Base-by-base conservation (phyloP, 495 filamentous ascomycete species). In the Aspergillus haitiensis region DNA sequence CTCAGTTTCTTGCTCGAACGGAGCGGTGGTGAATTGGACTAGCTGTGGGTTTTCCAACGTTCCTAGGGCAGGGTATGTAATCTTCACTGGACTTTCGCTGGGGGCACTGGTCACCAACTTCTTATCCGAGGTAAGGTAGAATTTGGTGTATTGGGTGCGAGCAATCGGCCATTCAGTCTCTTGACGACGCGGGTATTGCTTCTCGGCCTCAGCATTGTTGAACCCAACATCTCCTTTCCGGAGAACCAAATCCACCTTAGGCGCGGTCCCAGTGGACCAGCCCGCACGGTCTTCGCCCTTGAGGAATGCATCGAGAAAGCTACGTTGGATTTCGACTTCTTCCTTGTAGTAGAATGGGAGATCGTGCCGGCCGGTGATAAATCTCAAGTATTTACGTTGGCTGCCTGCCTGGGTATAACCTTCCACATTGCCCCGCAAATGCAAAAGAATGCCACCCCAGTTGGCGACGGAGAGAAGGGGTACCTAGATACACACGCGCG, bases 271-370 rank as follows among this genome's bases (percentile, higher is more conserved):
- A 76, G 68, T 74, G 4, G 68, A 68, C 87, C 87, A 90, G 2
- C 86, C 86, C 0, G 64, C 72, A 0, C 69, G 72, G 62, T 89
- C 87, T 0, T 87, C 74, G 7, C 78, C 83, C 63, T 86, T 87
- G 31, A 90, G 78, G 65, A 89, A 90, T 0, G 86, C 87, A 59
- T 86, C 81, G 2, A 89, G 72, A 62, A 90, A 89, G 58, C 80
- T 84, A 35, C 75, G 76, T 64, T 90, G 86, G 0, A 90, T 32
- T 58, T 86, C 81, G 3, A 86, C 86, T 55, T 87, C 82, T 40
- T 87, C 82, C 3, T 77, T 61, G 60, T 87, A 88, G 70, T 88
- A 90, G 71, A 90, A 89, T 0, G 87, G 87, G 7, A 90, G 74
- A 63, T 90, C 86, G 62, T 90, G 87, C 0, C 87, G 79, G 10